Percentiles rank a stretch among this genome's conserved stretches.
phyloP scores from a whole-genome alignment of 768 basidiomycete species.

The Calocybe cyanea region DNA sequence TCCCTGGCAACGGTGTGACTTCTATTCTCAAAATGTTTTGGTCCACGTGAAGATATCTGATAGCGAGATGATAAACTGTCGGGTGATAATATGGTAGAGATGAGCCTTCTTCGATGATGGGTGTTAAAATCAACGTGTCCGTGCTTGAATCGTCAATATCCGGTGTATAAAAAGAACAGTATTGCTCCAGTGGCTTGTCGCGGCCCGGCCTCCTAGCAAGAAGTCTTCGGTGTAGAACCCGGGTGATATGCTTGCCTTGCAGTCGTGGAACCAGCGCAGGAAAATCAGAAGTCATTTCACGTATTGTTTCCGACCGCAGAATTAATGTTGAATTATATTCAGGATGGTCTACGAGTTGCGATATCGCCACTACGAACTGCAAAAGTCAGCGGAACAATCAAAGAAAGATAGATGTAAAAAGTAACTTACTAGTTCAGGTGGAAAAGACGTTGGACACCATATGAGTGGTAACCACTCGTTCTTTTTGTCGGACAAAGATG shows the following conservation, averaged over 20 bases:
- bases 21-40: slow-evolving; percentile 51
- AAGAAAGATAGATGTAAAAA: not conserved
- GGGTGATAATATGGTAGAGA: slow-evolving; percentile 90
- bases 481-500: slow-evolving; percentile 7
- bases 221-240: slow-evolving; percentile 61
- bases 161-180: slow-evolving; percentile 66
- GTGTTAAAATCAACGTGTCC: slow-evolving; percentile 47
- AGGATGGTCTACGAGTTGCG: slow-evolving; percentile 79
- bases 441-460: slow-evolving; percentile 37
- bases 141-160: slow-evolving; percentile 8
- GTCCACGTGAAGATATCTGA: slow-evolving; percentile 54
- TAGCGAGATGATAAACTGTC: slow-evolving; percentile 72
- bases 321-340: slow-evolving; percentile 93
- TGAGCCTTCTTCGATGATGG: slow-evolving; percentile 22
- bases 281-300: slow-evolving; percentile 32
- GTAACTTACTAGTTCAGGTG: slow-evolving; percentile 36
- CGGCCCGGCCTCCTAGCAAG: slow-evolving; percentile 77
- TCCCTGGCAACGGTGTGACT: slow-evolving; percentile 46
- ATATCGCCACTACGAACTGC: slow-evolving; percentile 74
- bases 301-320: slow-evolving; percentile 71
- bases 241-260: slow-evolving; percentile 26
- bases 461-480: slow-evolving; percentile 32
- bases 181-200: slow-evolving; percentile 71
- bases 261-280: slow-evolving; percentile 43
- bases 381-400: not conserved